Evolutionary conservation across 306 rosid species (phyloP).

Genomic region (Sechiopsis laciniata): DNA sequence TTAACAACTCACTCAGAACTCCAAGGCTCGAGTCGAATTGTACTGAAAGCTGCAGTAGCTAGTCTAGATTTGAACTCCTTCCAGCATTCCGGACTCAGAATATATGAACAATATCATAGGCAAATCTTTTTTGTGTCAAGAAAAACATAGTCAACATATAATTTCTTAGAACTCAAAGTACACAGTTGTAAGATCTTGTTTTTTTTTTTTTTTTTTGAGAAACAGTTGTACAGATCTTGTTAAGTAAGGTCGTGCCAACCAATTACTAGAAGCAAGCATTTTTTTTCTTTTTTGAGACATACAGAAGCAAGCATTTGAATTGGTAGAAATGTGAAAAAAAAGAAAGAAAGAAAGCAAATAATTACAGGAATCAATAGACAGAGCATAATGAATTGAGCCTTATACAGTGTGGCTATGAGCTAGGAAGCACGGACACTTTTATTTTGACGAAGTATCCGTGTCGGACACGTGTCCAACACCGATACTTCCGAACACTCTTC

Average conservation of each 20-base stretch:
- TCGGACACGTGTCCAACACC: too few species aligned
- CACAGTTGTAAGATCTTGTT: not conserved
- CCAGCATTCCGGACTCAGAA: slow-evolving; percentile 41
- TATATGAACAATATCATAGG: slow-evolving; percentile 88
- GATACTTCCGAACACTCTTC: too few species aligned
- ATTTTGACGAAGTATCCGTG: too few species aligned
- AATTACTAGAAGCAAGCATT: not conserved
- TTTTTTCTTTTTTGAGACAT: too few species aligned
- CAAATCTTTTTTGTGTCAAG: slow-evolving; percentile 62
- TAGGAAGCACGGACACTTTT: too few species aligned
- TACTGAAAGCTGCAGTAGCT: not conserved
- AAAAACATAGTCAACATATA: slow-evolving; percentile 14
- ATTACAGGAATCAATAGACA: not conserved
- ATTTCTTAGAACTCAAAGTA: not conserved
- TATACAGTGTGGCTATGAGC: too few species aligned
- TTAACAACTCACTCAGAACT: not conserved
- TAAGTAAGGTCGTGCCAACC: not conserved
- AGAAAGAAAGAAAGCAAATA: not conserved
- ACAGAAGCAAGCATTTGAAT: not conserved
- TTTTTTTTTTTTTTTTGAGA: too few species aligned
- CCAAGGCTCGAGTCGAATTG: not conserved
- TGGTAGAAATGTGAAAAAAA: not conserved
- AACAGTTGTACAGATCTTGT: not conserved
- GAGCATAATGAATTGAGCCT: not conserved
- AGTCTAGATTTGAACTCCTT: not conserved